These are phyloP conservation scores for Lentithecium fluviatile DNA, from an alignment of 495 filamentous ascomycete species.

Conservation along the genomic window DNA sequence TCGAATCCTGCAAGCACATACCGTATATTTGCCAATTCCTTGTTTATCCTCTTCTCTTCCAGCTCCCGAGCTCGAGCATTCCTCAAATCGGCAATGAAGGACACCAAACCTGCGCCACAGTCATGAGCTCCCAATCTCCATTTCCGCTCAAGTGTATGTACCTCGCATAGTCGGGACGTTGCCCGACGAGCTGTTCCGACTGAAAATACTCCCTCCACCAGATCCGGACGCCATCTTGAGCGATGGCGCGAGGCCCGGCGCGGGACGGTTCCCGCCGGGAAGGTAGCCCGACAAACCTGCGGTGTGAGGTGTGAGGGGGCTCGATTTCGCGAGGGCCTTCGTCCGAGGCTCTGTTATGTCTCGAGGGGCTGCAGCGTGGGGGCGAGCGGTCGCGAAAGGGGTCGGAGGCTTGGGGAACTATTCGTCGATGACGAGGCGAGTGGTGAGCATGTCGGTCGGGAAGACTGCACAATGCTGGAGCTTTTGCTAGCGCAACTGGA, in stretches of 20 bases:
- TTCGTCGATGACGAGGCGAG: conserved; percentile 8
- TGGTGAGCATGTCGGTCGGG: background rate
- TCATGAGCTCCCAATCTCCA: conserved; percentile 2
- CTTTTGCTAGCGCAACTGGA: background rate
- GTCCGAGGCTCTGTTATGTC: background rate
- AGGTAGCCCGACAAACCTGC: conserved; percentile 34
- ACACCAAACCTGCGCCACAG: conserved; percentile 66
- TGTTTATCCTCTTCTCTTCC: conserved; percentile 99
- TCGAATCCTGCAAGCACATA: conserved; percentile 41
- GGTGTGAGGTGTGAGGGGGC: conserved; percentile 1
- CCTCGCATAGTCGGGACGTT: conserved; percentile 41
- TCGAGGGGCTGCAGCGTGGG: background rate
- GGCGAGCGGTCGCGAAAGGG: conserved; percentile 8
- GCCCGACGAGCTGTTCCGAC: conserved; percentile 36
- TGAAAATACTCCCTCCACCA: conserved; percentile 43
- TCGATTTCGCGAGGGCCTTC: background rate
- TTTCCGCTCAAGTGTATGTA: conserved; percentile 13
- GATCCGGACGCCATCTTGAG: conserved; percentile 40
- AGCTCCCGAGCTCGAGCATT: conserved; percentile 93
- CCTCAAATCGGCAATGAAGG: conserved; percentile 96
- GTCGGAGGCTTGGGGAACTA: conserved; percentile 1
- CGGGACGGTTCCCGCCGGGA: conserved; percentile 34
- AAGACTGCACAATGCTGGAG: background rate
- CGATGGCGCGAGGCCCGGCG: conserved; percentile 25
- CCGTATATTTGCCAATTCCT: conserved; percentile 97